Percentiles rank a stretch among this genome's conserved stretches.
These are phyloP conservation scores for Claviceps sorghi DNA, from an alignment of 2,329 filamentous ascomycete species.

Conservation along the genomic window DNA sequence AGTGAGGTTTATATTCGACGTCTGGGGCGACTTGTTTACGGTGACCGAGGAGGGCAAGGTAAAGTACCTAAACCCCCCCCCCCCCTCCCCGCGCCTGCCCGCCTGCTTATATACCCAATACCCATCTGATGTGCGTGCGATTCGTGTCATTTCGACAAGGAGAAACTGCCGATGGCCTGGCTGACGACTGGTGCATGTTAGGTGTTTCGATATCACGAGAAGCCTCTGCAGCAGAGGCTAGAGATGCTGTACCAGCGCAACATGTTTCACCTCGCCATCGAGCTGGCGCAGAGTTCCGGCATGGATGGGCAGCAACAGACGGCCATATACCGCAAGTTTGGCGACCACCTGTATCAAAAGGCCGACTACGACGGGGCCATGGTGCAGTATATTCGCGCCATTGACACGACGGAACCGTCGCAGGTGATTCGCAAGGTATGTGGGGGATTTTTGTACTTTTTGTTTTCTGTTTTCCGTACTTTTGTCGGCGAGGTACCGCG, in stretches of 20 bases:
- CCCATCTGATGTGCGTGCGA: too few relatives aligned
- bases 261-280: constrained; percentile 81
- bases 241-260: constrained; percentile 91
- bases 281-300: constrained; percentile 77
- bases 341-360: constrained; percentile 87
- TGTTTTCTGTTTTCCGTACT: not conserved
- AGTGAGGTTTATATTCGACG: constrained; percentile 63
- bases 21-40: constrained; percentile 89
- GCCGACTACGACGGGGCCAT: constrained; percentile 97
- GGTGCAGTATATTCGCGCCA: constrained; percentile 93
- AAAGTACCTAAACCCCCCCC: constrained; percentile 5
- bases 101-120: not conserved
- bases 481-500: too few relatives aligned
- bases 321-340: constrained; percentile 82
- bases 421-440: constrained; percentile 82
- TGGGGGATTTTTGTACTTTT: not conserved
- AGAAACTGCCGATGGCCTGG: not conserved
- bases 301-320: constrained; percentile 73
- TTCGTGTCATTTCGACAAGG: not conserved
- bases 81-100: too few relatives aligned
- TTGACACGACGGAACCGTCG: constrained; percentile 90
- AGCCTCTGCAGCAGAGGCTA: constrained; percentile 74
- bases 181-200: constrained; percentile 18
- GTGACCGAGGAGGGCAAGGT: constrained; percentile 86
- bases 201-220: constrained; percentile 83